A percentile compares a stretch with the other conserved stretches of the same genome.
Conservation (phyloP, 306 rosid species). For the Quercus gilva region DNA sequence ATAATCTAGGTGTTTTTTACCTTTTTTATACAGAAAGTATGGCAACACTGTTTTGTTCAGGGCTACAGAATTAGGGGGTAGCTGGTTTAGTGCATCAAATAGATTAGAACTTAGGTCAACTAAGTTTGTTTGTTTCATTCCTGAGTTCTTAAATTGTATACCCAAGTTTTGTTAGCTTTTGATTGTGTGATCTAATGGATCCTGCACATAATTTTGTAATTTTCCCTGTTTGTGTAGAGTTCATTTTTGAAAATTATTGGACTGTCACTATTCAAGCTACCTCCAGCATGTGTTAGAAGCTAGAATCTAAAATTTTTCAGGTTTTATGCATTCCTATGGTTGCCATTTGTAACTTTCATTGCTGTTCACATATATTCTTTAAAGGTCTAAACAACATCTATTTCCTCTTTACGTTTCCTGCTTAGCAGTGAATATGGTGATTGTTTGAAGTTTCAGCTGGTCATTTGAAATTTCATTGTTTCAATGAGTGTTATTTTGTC, state of each 20-base stretch:
- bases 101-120: background rate
- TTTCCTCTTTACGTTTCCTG: background rate
- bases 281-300: background rate
- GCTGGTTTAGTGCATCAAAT: background rate
- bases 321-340: background rate
- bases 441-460: background rate
- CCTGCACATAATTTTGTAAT: background rate
- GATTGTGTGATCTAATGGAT: background rate
- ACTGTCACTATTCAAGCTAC: background rate
- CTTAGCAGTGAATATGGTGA: background rate
- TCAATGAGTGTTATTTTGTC: background rate
- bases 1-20: background rate
- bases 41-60: background rate
- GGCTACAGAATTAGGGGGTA: background rate
- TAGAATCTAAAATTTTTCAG: background rate
- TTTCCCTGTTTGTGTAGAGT: background rate
- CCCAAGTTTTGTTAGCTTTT: background rate
- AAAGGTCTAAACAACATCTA: background rate
- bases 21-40: background rate
- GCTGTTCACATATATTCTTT: background rate
- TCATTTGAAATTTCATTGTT: background rate
- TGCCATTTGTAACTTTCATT: background rate
- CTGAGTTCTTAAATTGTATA: background rate
- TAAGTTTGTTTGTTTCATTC: background rate
- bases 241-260: background rate